Conservation (phyloP, 2,329 filamentous ascomycete species). For the Aspergillus transmontanensis region DNA sequence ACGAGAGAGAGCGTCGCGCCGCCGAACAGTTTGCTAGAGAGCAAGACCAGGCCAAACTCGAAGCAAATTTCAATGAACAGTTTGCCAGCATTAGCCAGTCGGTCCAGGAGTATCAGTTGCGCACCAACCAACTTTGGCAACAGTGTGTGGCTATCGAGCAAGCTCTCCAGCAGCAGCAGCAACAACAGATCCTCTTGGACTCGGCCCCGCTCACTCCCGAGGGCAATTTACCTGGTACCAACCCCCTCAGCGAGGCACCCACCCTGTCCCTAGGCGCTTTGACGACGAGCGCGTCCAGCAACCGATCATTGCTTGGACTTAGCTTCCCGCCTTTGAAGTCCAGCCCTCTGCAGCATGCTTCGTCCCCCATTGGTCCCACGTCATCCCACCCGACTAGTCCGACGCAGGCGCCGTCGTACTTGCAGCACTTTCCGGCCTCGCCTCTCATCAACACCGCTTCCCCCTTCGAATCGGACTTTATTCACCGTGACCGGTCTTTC, state of each 20-base stretch:
- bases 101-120: conserved; percentile 47
- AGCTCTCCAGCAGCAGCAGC: conserved; percentile 45
- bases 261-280: conserved; percentile 25
- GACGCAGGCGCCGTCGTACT: conserved; percentile 33
- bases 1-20: conserved; percentile 55
- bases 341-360: conserved; percentile 38
- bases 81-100: conserved; percentile 44
- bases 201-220: conserved; percentile 60
- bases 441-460: conserved; percentile 34
- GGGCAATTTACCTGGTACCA: conserved; percentile 58
- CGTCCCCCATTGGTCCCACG: conserved; percentile 35
- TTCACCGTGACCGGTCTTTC: conserved; percentile 43
- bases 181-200: conserved; percentile 47
- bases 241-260: conserved; percentile 36
- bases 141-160: conserved; percentile 47
- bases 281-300: conserved; percentile 32
- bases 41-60: conserved; percentile 48
- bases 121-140: conserved; percentile 47
- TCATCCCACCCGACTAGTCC: conserved; percentile 39
- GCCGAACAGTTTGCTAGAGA: conserved; percentile 51
- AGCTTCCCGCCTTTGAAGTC: conserved; percentile 38
- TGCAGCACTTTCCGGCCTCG: conserved; percentile 36
- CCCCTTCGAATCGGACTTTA: conserved; percentile 35
- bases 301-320: conserved; percentile 38
- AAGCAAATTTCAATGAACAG: conserved; percentile 47